Evolutionary conservation across 116 monocot genomes (phyloP).

Genomic region (Iris pallida): DNA sequence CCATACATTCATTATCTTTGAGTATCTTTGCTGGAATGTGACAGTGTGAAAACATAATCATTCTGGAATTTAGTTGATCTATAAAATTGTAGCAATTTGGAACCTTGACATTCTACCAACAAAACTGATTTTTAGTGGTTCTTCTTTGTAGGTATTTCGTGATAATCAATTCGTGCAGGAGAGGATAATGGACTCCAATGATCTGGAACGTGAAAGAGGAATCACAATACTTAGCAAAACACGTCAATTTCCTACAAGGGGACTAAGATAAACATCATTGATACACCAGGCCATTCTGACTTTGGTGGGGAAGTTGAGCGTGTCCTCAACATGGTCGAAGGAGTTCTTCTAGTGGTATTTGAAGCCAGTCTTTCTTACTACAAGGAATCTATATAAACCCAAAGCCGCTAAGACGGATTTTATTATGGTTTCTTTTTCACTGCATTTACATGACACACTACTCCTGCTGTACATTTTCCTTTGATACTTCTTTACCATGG

Average conservation of each 20-base stretch:
- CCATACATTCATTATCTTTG: background rate
- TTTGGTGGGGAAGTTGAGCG: conserved; percentile 99
- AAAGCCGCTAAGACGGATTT: background rate
- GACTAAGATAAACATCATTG: conserved; percentile 94
- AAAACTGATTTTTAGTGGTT: background rate
- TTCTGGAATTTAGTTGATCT: background rate
- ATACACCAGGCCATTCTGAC: conserved; percentile 97
- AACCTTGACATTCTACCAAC: background rate
- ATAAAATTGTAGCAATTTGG: background rate
- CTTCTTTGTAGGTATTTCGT: conserved; percentile 79
- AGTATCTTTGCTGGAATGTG: background rate
- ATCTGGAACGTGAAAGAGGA: conserved; percentile 89
- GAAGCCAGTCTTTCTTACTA: background rate
- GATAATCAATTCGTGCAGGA: conserved; percentile 91
- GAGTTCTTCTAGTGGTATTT: conserved; percentile 94
- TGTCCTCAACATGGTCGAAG: conserved; percentile 99
- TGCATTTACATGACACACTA: too few relatives aligned
- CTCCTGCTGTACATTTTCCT: too few relatives aligned
- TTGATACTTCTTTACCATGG: too few relatives aligned
- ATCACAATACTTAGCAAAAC: conserved; percentile 98
- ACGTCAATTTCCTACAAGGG: conserved; percentile 90
- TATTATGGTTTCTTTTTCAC: too few relatives aligned
- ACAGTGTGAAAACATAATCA: background rate
- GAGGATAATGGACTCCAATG: conserved; percentile 98
- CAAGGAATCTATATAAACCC: background rate